Evolutionary conservation across 192 early-diverging fungal genomes (phyloP).

Genomic region (Coemansia sp.): DNA sequence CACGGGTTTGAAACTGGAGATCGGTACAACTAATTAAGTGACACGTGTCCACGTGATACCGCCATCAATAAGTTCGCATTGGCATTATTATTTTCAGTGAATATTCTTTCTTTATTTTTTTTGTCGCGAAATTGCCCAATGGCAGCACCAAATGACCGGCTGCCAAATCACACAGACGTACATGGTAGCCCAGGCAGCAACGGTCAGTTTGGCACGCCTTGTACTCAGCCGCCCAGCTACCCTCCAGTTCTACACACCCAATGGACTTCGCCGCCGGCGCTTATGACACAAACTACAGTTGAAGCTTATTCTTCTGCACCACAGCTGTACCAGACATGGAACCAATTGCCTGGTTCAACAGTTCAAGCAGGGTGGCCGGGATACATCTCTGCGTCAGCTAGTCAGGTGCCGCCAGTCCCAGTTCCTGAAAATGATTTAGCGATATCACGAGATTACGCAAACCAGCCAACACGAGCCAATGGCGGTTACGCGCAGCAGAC

Average conservation of each 20-base stretch:
- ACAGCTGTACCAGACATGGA: not conserved
- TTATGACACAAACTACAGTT: not conserved
- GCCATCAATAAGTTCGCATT: too few relatives aligned
- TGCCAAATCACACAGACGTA: not conserved
- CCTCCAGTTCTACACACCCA: not conserved
- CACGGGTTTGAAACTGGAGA: too few relatives aligned
- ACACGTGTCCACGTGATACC: too few relatives aligned
- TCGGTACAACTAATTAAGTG: too few relatives aligned
- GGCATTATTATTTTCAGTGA: too few relatives aligned
- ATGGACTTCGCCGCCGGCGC: not conserved
- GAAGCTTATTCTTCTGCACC: not conserved
- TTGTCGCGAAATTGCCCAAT: slow-evolving; percentile 1
- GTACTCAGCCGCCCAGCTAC: not conserved
- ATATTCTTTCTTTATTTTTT: not conserved
- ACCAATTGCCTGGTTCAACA: not conserved
- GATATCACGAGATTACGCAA: slow-evolving; percentile 1
- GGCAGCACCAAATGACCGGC: slow-evolving; percentile 10
- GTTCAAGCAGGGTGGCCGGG: not conserved
- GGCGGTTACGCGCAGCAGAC: slow-evolving; percentile 12
- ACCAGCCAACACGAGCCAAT: slow-evolving; percentile 1
- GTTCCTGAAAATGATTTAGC: slow-evolving; percentile 6
- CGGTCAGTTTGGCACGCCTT: not conserved
- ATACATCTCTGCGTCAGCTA: not conserved
- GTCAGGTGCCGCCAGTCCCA: slow-evolving; percentile 1
- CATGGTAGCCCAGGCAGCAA: not conserved